phyloP scores from a whole-genome alignment of 805 yeast species.

The Kregervanrija pseudodelftensis region DNA sequence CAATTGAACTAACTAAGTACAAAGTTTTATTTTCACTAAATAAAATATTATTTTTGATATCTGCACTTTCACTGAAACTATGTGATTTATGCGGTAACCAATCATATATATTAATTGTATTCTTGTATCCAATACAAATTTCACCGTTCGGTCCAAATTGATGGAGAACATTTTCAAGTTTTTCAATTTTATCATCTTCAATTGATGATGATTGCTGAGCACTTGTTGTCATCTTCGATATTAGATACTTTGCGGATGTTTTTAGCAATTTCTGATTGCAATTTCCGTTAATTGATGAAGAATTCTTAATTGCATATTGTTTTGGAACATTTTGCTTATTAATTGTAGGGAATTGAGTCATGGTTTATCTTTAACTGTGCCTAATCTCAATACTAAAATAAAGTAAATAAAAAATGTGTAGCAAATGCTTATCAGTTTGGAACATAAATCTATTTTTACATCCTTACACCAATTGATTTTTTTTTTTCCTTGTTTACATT shows the following conservation, averaged over 20 bases:
- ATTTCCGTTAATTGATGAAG: too few relatives aligned
- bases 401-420: too few relatives aligned
- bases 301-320: too few relatives aligned
- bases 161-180: neutral
- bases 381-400: too few relatives aligned
- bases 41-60: neutral
- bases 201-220: neutral
- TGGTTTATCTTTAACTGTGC: too few relatives aligned
- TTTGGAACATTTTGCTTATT: too few relatives aligned
- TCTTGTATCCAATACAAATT: conserved; percentile 22
- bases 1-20: too few relatives aligned
- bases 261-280: neutral
- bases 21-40: neutral
- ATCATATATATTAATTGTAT: conserved; percentile 33
- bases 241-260: conserved; percentile 2
- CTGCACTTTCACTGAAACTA: conserved; percentile 8
- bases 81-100: conserved; percentile 24
- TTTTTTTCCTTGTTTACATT: too few relatives aligned
- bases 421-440: too few relatives aligned
- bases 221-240: neutral
- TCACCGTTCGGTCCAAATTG: conserved; percentile 33
- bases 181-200: neutral
- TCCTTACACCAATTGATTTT: too few relatives aligned
- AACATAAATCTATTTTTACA: too few relatives aligned
- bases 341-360: too few relatives aligned